Evolutionary conservation across 1,284 basidiomycete species (phyloP), one percentile per base, ranked within the genome.

Genomic region (Cryptococcus maquisensis): DNA sequence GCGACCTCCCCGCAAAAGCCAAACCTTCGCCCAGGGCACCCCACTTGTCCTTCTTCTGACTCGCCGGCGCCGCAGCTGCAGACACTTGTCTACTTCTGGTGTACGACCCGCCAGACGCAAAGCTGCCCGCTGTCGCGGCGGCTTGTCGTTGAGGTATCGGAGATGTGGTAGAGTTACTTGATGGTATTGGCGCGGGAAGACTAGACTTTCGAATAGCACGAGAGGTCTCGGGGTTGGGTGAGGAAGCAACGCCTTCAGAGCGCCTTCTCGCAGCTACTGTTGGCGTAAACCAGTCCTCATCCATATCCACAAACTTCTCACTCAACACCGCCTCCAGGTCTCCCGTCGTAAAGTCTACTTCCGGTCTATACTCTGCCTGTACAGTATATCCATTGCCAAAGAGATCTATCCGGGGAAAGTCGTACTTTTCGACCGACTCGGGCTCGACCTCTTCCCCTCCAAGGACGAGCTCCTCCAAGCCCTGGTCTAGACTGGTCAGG

Each of bases 251-350:
- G 28, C 64, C 65, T 6, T 62, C 59, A 13, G 65, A 64, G 20
- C 65, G 53, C 16, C 68, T 48, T 41, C 66, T 60, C 9, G 69
- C 52, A 20, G 68, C 68, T 3, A 76, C 67, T 0, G 74, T 75
- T 2, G 74, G 73, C n/a, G 68, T 74, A 51, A 76, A 76, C 67
- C 71, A 76, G 40, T 74, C 73, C 51, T 76, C 73, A 48, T 75
- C 72, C 71, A 76, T 70, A 54, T 74, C 72, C 16, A 64, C 63
- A 54, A 75, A 71, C 38, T 68, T 69, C 51, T 73, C 70, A 24
- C 68, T 71, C 41, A 76, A 50, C 3, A 74, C 65, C 37, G 71
- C 65, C 57, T 76, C 73, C 59, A 71, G 62, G 57, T 75, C 68
- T 49, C 74, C 72, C 16, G 72, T 65, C 24, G 64, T 62, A 45